A percentile compares a stretch with the other conserved stretches of the same genome.
These are phyloP conservation scores for Boeremia exigua DNA, from an alignment of 2,329 filamentous ascomycete species.

Conservation along the genomic window DNA sequence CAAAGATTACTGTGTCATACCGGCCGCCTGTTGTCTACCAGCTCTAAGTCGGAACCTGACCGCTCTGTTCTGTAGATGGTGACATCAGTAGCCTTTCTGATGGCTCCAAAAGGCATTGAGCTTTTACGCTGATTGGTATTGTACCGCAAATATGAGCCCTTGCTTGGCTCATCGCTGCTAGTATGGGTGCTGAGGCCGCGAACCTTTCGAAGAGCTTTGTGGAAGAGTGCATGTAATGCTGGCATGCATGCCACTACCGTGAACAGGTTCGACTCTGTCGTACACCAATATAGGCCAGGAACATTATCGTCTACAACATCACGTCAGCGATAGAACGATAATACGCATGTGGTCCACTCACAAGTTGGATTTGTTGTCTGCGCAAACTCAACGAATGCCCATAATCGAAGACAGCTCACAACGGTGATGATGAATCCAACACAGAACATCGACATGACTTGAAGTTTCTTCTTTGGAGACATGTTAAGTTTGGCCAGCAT, in stretches of 20 bases:
- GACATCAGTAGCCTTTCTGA: constrained; percentile 32
- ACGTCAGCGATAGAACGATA: background rate
- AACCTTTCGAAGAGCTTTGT: constrained; percentile 18
- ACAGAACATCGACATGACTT: constrained; percentile 39
- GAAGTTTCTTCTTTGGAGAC: constrained; percentile 34
- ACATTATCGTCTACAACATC: constrained; percentile 30
- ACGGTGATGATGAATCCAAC: constrained; percentile 35
- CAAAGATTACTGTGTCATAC: no score
- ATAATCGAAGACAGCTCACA: constrained; percentile 31
- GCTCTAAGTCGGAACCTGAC: constrained; percentile 29
- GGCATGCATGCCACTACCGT: constrained; percentile 39
- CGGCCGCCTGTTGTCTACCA: constrained; percentile 15
- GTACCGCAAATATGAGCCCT: constrained; percentile 26
- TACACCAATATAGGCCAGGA: constrained; percentile 34
- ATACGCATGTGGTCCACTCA: constrained; percentile 10
- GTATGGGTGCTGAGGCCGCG: constrained; percentile 22
- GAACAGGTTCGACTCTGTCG: constrained; percentile 35
- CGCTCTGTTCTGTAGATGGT: constrained; percentile 25
- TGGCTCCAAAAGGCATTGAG: constrained; percentile 27
- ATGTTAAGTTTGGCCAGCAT: constrained; percentile 32
- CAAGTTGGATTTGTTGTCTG: constrained; percentile 31
- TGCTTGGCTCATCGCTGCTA: constrained; percentile 21
- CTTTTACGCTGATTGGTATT: constrained; percentile 19
- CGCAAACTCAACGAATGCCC: constrained; percentile 28
- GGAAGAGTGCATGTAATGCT: constrained; percentile 30